Evolutionary conservation across 768 basidiomycete species (phyloP).

Genomic region (Lyophyllum shimeji): DNA sequence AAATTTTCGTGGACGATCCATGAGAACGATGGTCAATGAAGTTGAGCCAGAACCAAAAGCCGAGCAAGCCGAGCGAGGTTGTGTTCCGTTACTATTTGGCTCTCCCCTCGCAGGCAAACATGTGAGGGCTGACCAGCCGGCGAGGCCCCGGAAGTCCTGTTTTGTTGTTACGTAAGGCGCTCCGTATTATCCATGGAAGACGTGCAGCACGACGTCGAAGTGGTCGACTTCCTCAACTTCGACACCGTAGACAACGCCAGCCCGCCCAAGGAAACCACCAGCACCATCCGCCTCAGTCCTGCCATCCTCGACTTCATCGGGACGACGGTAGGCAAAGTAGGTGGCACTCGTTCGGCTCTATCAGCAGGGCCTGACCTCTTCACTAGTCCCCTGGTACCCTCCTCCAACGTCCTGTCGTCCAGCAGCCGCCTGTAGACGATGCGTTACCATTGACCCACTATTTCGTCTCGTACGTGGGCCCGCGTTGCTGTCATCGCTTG

Average conservation of each 20-base stretch:
- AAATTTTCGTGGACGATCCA: too few species aligned
- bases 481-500: neutral
- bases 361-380: slow-evolving; percentile 13
- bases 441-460: slow-evolving; percentile 52
- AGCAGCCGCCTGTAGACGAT: slow-evolving; percentile 35
- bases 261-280: slow-evolving; percentile 19
- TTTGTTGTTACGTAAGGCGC: neutral
- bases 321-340: slow-evolving; percentile 25
- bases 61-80: too few species aligned
- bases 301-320: slow-evolving; percentile 36
- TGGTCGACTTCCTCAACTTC: slow-evolving; percentile 25
- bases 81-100: too few species aligned
- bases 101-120: too few species aligned
- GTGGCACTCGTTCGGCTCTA: neutral
- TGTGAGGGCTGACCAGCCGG: too few species aligned
- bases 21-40: too few species aligned
- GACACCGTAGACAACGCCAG: slow-evolving; percentile 33
- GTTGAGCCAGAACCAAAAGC: too few species aligned
- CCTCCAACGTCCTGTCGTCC: slow-evolving; percentile 35
- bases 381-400: slow-evolving; percentile 34
- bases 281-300: slow-evolving; percentile 32
- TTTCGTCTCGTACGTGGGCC: slow-evolving; percentile 49
- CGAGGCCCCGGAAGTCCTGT: too few species aligned
- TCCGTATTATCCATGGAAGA: neutral
- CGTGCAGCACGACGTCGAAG: neutral